Evolutionary conservation across 23 red algal species (phyloP).

Genomic region (Gracilariopsis chorda): DNA sequence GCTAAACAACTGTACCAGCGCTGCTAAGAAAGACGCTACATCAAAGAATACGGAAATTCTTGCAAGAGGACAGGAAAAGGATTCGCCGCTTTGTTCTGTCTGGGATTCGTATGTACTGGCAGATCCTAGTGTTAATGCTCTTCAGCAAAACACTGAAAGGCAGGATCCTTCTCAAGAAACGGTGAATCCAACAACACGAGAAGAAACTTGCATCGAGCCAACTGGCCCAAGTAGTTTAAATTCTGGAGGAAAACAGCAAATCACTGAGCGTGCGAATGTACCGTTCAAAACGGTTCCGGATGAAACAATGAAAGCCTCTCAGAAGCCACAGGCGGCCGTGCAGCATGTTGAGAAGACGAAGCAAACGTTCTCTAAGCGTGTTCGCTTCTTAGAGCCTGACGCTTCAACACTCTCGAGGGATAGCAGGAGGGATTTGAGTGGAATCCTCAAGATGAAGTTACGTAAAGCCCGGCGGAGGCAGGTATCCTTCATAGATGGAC

Average conservation of each 20-base stretch:
- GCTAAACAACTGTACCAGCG: no score
- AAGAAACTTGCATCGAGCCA: no score
- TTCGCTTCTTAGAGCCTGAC: constrained; percentile 11
- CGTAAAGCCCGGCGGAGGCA: background rate
- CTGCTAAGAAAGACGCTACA: no score
- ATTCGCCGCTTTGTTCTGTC: no score
- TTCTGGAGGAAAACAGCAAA: background rate
- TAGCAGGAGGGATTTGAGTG: background rate
- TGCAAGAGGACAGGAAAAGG: no score
- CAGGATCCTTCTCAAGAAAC: no score
- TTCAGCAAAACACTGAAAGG: no score
- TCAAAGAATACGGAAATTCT: no score
- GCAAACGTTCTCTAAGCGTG: constrained; percentile 26
- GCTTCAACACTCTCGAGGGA: background rate
- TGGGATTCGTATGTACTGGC: no score
- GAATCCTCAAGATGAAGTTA: background rate
- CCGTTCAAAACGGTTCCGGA: background rate
- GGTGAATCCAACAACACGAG: no score
- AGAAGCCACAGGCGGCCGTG: background rate
- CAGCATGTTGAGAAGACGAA: background rate
- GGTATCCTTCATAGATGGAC: background rate
- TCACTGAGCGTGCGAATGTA: background rate
- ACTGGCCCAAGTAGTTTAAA: no score
- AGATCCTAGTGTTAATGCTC: no score
- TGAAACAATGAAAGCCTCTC: background rate